These are phyloP conservation scores for Crassisporium funariophilum DNA, from an alignment of 768 basidiomycete species.

Conservation along the genomic window DNA sequence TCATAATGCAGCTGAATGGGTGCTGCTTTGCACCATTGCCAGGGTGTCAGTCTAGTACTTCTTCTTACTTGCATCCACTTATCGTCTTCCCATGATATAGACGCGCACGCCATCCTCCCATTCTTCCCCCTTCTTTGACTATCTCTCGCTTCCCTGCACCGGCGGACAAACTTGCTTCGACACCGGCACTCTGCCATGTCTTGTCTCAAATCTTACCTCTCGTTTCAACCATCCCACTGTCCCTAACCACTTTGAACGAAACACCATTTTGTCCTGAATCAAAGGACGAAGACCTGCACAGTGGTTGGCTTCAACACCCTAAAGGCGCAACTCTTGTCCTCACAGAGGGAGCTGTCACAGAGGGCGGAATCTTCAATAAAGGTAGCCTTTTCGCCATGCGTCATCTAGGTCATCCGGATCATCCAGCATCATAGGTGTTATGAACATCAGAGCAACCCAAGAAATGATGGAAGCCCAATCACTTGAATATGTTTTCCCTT, in stretches of 20 bases:
- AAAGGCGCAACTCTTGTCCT: conserved; percentile 59
- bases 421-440: conserved; percentile 46
- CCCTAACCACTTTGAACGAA: conserved; percentile 62
- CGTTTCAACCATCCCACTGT: conserved; percentile 56
- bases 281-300: conserved; percentile 69
- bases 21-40: conserved; percentile 60
- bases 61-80: conserved; percentile 4
- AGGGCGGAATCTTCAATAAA: conserved; percentile 64
- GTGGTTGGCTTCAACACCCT: conserved; percentile 75
- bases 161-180: conserved; percentile 19
- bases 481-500: conserved; percentile 76
- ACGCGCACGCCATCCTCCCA: conserved; percentile 64
- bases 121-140: conserved; percentile 68
- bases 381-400: conserved; percentile 27
- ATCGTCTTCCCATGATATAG: no score
- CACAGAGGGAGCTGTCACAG: conserved; percentile 66
- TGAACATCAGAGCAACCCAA: conserved; percentile 65
- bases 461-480: conserved; percentile 65
- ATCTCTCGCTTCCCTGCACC: conserved; percentile 63
- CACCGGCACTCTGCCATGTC: conserved; percentile 54
- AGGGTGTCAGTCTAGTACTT: conserved; percentile 54
- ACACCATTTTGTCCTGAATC: conserved; percentile 64
- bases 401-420: neutral
- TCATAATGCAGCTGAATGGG: conserved; percentile 70
- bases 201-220: conserved; percentile 64